Evolutionary conservation across 345 rosid genomes (phyloP), one percentile per base, ranked within the genome.

Genomic region (Cardamine chenopodiifolia): DNA sequence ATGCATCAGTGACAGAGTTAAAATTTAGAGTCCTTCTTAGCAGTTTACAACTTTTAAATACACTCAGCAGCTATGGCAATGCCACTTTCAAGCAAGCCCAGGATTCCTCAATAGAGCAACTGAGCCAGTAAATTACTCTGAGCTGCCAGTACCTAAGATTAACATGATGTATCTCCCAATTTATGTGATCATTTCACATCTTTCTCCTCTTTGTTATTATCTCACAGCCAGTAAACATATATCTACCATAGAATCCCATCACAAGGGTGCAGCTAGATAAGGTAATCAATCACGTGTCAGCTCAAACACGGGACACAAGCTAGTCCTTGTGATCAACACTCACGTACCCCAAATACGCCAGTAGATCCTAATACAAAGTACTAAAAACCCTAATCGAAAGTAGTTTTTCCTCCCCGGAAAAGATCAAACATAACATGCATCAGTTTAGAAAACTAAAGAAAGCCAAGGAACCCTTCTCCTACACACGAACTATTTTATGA

Each of bases 391-490:
- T 66, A 34, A 15, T 15, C 8, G 8, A 66, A 35, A 56, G 7
- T 56, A 56, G 54, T 26, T 40, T 14, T 18, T 26, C 73, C 5
- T 42, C 53, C 22, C 6, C 15, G 7, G 22, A 29, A 56, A 56
- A 18, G n/a, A 42, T 19, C 39, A 23, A 68, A 56, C 64, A 57
- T 70, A 68, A 56, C 44, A 57, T 70, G 56, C 73, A 56, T 57
- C 32, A 44, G 47, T 57, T 26, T 28, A 12, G 64, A 29, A 12
- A 34, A 5, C 17, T n/a, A 19, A n/a, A 8, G 4, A 69, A 69
- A 69, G 4, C 40, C 40, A 29, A n/a, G 23, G 54, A 68, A 10
- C 20, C 5, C 34, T 15, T 15, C 5, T 20, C 50, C 44, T 20
- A 67, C 11, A 68, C 37, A 23, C 53, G 62, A 53, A 25, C 71